A percentile compares a stretch with the other conserved stretches of the same genome.
Conservation (phyloP, 108 stramenopile genomes). For the Thalassiosira profunda region DNA sequence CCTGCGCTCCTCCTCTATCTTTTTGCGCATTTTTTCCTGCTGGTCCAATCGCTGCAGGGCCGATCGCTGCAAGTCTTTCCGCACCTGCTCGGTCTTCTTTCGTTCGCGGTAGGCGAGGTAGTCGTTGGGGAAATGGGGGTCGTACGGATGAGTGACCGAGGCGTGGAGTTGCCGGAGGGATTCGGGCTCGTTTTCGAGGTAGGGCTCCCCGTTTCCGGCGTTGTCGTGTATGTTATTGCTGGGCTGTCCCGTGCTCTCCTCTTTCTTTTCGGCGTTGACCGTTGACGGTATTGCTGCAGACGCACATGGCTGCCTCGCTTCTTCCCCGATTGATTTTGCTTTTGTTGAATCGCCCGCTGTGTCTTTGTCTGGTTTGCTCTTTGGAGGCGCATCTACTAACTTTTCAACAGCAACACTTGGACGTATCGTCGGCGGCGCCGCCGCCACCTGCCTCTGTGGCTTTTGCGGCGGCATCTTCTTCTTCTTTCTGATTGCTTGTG, state of each 20-base stretch:
- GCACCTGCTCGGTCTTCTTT: constrained; percentile 48
- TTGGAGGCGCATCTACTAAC: too few species aligned
- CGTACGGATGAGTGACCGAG: constrained; percentile 57
- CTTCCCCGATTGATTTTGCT: neutral
- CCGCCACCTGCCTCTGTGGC: too few species aligned
- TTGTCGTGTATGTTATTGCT: constrained; percentile 12
- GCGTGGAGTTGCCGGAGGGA: constrained; percentile 46
- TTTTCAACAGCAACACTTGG: too few species aligned
- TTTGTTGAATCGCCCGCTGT: too few species aligned
- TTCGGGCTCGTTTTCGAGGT: constrained; percentile 45
- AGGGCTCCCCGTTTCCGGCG: constrained; percentile 16
- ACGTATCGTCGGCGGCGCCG: too few species aligned
- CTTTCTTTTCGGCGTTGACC: too few species aligned
- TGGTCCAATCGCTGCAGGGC: constrained; percentile 58
- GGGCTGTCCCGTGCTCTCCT: too few species aligned
- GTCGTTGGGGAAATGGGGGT: constrained; percentile 86
- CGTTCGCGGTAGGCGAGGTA: constrained; percentile 80
- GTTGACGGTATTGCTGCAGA: neutral
- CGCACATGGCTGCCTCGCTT: neutral
- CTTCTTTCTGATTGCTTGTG: constrained; percentile 38
- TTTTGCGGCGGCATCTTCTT: constrained; percentile 11
- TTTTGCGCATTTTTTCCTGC: constrained; percentile 57
- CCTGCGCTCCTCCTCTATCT: constrained; percentile 67
- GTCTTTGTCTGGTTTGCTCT: too few species aligned
- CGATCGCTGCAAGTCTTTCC: constrained; percentile 42